Conservation (phyloP, 2,329 filamentous ascomycete genomes). For the Pyrenophora tritici-repentis region DNA sequence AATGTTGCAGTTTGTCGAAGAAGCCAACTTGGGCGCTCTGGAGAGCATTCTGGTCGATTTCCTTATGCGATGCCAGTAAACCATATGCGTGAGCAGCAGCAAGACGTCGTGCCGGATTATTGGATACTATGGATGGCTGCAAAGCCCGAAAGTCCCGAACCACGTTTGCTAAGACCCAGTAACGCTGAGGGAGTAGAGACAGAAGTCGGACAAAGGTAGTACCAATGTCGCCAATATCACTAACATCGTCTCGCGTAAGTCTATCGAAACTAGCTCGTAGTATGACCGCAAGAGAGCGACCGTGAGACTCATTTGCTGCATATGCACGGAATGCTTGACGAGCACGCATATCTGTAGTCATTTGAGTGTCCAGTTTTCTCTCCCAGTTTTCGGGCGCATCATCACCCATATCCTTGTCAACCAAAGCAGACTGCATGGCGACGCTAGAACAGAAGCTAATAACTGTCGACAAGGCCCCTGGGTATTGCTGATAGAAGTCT, state of each 20-base stretch:
- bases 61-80: slow-evolving; percentile 71
- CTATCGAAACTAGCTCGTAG: slow-evolving; percentile 54
- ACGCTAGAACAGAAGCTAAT: slow-evolving; percentile 70
- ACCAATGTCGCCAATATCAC: slow-evolving; percentile 52
- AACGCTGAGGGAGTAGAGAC: slow-evolving; percentile 59
- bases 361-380: slow-evolving; percentile 72
- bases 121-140: slow-evolving; percentile 68
- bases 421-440: slow-evolving; percentile 62
- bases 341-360: slow-evolving; percentile 71
- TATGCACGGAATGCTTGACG: slow-evolving; percentile 64
- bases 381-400: slow-evolving; percentile 83
- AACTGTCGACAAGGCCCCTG: slow-evolving; percentile 68
- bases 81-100: slow-evolving; percentile 74
- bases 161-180: slow-evolving; percentile 39
- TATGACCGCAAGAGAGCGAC: slow-evolving; percentile 48
- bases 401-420: slow-evolving; percentile 50
- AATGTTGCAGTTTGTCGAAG: slow-evolving; percentile 54
- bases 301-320: slow-evolving; percentile 40
- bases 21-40: slow-evolving; percentile 53
- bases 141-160: slow-evolving; percentile 55
- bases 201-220: slow-evolving; percentile 60
- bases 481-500: slow-evolving; percentile 40
- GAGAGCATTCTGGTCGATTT: slow-evolving; percentile 49
- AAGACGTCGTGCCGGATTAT: slow-evolving; percentile 69
- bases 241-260: slow-evolving; percentile 47